Evolutionary conservation across 2,329 filamentous ascomycete species (phyloP).

Genomic region (Pseudophaeomoniella oleicola): DNA sequence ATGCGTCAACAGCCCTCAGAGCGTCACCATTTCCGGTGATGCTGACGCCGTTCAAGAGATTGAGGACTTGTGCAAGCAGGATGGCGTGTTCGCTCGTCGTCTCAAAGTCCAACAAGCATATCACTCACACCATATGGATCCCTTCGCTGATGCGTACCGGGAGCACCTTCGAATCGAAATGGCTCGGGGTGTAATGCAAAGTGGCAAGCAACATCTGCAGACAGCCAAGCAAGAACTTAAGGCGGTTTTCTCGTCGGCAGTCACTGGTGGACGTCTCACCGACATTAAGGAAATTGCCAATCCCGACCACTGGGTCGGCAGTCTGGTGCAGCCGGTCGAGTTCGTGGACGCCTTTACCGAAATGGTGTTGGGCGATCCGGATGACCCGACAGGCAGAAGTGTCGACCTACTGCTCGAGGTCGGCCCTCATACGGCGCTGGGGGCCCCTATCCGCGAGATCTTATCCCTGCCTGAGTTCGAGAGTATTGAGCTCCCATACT

Average conservation of each 20-base stretch:
- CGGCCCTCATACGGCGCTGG: slow-evolving; percentile 21
- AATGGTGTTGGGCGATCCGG: slow-evolving; percentile 5
- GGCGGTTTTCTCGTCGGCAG: slow-evolving; percentile 5
- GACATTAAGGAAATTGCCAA: slow-evolving; percentile 1
- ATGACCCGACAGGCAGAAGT: slow-evolving; percentile 2
- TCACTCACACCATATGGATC: slow-evolving; percentile 16
- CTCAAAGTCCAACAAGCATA: slow-evolving; percentile 16
- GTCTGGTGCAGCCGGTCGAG: slow-evolving; percentile 12
- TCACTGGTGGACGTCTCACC: slow-evolving; percentile 7
- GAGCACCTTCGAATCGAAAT: slow-evolving; percentile 1
- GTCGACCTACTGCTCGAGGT: slow-evolving; percentile 15
- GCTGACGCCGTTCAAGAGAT: slow-evolving; percentile 11
- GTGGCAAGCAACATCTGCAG: slow-evolving; percentile 1
- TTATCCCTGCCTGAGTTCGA: slow-evolving; percentile 3
- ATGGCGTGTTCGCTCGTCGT: slow-evolving; percentile 13
- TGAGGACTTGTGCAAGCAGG: slow-evolving; percentile 3
- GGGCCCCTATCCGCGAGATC: slow-evolving; percentile 15
- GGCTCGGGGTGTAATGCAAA: slow-evolving; percentile 2
- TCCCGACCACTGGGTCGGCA: slow-evolving; percentile 11
- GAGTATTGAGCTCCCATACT: background rate
- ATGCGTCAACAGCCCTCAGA: slow-evolving; percentile 23
- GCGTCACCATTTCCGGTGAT: slow-evolving; percentile 23
- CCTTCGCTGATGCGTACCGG: slow-evolving; percentile 13
- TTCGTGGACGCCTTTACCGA: slow-evolving; percentile 12
- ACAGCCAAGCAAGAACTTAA: background rate